phyloP scores from a whole-genome alignment of 2,329 filamentous ascomycete genomes.

The Aspergillus brunneoviolaceus region DNA sequence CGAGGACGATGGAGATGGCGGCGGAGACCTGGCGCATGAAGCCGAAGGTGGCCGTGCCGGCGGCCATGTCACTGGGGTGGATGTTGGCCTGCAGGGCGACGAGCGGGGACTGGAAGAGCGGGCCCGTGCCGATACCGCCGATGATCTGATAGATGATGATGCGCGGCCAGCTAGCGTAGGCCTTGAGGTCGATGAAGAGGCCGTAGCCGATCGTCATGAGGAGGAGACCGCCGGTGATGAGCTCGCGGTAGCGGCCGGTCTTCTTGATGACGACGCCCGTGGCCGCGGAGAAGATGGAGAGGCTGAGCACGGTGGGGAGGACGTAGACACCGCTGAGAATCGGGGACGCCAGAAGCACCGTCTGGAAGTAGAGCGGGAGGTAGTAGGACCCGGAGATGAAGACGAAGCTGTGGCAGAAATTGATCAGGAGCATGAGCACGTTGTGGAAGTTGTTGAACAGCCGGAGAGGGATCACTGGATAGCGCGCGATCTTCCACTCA shows the following conservation, averaged over 20 bases:
- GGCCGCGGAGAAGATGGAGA: conserved; percentile 62
- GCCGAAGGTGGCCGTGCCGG: conserved; percentile 61
- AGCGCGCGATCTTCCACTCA: conserved; percentile 71
- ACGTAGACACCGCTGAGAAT: conserved; percentile 73
- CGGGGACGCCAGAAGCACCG: conserved; percentile 66
- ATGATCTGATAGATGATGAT: conserved; percentile 59
- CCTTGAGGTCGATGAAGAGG: conserved; percentile 59
- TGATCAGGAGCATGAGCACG: conserved; percentile 62
- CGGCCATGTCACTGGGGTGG: conserved; percentile 59
- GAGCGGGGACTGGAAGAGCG: conserved; percentile 63
- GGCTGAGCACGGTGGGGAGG: conserved; percentile 66
- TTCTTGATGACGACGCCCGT: conserved; percentile 71
- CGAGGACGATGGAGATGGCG: conserved; percentile 59
- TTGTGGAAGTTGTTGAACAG: conserved; percentile 69
- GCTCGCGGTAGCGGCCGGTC: conserved; percentile 64
- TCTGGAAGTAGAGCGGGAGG: conserved; percentile 82
- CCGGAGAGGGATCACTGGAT: conserved; percentile 73
- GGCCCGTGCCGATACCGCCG: conserved; percentile 60
- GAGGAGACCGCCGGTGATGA: conserved; percentile 60
- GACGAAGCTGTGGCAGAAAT: conserved; percentile 71
- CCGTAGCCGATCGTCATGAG: conserved; percentile 66
- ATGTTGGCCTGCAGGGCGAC: conserved; percentile 65
- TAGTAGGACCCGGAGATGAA: conserved; percentile 80
- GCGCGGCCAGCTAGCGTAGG: conserved; percentile 53
- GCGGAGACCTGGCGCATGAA: conserved; percentile 61